These are phyloP conservation scores for Aspergillus alliaceus DNA, from an alignment of 2,329 filamentous ascomycete genomes.

Conservation along the genomic window DNA sequence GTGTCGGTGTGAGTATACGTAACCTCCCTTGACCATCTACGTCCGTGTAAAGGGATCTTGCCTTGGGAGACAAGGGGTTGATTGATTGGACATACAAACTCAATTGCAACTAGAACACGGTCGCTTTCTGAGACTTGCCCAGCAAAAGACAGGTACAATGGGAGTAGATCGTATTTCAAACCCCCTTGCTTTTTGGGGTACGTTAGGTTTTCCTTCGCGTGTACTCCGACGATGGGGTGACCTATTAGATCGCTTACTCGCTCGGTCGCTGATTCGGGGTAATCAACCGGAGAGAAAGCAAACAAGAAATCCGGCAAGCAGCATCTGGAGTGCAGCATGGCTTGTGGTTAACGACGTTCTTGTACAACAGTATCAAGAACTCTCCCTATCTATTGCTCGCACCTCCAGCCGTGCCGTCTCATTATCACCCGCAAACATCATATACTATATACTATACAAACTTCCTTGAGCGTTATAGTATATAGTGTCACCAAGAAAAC, in stretches of 20 bases:
- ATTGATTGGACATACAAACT: slow-evolving; percentile 1
- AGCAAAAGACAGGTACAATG: slow-evolving; percentile 8
- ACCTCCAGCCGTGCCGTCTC: neutral
- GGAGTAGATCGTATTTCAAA: slow-evolving; percentile 17
- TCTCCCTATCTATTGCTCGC: neutral
- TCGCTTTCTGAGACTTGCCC: slow-evolving; percentile 12
- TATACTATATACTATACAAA: neutral
- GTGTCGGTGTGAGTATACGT: neutral
- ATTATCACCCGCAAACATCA: neutral
- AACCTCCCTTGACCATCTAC: neutral
- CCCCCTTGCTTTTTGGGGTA: slow-evolving; percentile 21
- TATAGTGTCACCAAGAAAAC: too few relatives aligned
- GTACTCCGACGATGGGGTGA: slow-evolving; percentile 3
- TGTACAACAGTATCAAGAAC: too few relatives aligned
- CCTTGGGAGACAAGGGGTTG: neutral
- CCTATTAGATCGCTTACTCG: neutral
- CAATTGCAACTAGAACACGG: slow-evolving; percentile 3
- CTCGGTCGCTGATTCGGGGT: neutral
- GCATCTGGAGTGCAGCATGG: slow-evolving; percentile 8
- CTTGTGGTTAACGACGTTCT: neutral
- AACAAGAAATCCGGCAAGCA: neutral
- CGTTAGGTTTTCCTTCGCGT: slow-evolving; percentile 2
- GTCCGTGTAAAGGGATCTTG: too few relatives aligned
- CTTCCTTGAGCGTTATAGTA: too few relatives aligned
- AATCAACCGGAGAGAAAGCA: neutral